Percentiles rank a stretch among this genome's conserved stretches.
These are phyloP conservation scores for Nymphaea thermarum DNA, from an alignment of 164 flowering plant species.

Conservation along the genomic window DNA sequence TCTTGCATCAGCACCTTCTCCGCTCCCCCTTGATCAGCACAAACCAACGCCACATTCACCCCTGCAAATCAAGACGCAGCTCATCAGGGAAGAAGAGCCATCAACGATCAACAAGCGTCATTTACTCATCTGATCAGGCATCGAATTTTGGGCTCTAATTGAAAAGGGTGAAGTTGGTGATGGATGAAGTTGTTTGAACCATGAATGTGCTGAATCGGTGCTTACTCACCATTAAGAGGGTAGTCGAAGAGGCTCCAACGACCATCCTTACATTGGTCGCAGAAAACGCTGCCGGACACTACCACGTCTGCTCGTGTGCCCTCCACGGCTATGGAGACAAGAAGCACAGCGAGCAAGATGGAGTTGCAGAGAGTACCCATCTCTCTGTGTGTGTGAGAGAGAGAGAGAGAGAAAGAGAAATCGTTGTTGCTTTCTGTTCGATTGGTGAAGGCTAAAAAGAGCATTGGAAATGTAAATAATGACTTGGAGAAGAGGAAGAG, in stretches of 20 bases:
- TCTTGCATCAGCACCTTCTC: conserved; percentile 36
- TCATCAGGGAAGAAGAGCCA: too few relatives aligned
- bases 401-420: not conserved
- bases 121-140: too few relatives aligned
- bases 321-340: not conserved
- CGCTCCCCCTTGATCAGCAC: conserved; percentile 48
- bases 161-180: not conserved
- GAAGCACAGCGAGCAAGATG: not conserved
- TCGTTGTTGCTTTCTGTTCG: not conserved
- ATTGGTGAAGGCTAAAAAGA: too few relatives aligned
- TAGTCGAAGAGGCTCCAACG: conserved; percentile 58
- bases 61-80: conserved; percentile 24
- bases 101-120: not conserved
- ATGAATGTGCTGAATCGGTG: not conserved
- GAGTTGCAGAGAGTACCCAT: not conserved
- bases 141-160: not conserved
- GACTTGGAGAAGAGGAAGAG: too few relatives aligned
- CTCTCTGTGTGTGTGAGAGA: not conserved
- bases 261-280: conserved; percentile 95
- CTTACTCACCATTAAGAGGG: conserved; percentile 49
- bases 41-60: conserved; percentile 49
- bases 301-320: not conserved
- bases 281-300: conserved; percentile 72
- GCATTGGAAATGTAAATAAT: too few relatives aligned
- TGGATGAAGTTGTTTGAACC: not conserved